Percentiles rank a stretch among this genome's conserved stretches.
Conservation (phyloP, 768 basidiomycete species). For the Serpula lacrymans region DNA sequence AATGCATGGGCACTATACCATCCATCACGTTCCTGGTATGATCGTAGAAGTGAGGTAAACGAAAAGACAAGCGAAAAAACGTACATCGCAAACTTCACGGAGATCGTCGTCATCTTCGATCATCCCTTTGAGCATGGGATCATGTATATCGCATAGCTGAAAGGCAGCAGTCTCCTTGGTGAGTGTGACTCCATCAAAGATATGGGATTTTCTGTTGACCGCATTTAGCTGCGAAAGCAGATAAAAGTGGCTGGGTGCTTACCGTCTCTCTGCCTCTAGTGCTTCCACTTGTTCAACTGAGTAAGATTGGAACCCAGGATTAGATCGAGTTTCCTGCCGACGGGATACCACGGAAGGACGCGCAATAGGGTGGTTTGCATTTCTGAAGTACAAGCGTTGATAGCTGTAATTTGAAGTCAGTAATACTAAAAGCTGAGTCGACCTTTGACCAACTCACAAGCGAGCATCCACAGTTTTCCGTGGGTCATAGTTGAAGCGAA, state of each 20-base stretch:
- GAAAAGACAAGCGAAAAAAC: neutral
- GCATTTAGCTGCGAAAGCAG: neutral
- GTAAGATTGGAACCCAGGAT: slow-evolving; percentile 20
- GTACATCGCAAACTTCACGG: slow-evolving; percentile 73
- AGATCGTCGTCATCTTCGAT: slow-evolving; percentile 71
- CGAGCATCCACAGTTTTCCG: slow-evolving; percentile 67
- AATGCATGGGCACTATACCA: slow-evolving; percentile 81
- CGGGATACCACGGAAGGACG: slow-evolving; percentile 74
- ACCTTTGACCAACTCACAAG: slow-evolving; percentile 77
- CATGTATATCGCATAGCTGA: slow-evolving; percentile 89
- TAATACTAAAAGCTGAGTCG: neutral
- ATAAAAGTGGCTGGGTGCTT: slow-evolving; percentile 1
- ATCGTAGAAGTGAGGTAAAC: neutral
- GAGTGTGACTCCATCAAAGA: slow-evolving; percentile 83
- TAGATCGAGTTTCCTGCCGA: slow-evolving; percentile 44
- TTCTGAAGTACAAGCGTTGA: slow-evolving; percentile 89
- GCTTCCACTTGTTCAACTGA: slow-evolving; percentile 32
- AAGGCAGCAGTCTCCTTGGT: slow-evolving; percentile 89
- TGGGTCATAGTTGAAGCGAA: slow-evolving; percentile 89
- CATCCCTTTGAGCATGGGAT: slow-evolving; percentile 79
- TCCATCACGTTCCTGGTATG: slow-evolving; percentile 84
- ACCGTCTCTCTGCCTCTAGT: slow-evolving; percentile 30
- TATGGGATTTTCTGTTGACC: slow-evolving; percentile 58
- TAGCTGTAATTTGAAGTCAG: slow-evolving; percentile 53
- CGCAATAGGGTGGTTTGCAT: slow-evolving; percentile 76